Conservation (phyloP, 352 stramenopile genomes). For the Plasmopara viticola region DNA sequence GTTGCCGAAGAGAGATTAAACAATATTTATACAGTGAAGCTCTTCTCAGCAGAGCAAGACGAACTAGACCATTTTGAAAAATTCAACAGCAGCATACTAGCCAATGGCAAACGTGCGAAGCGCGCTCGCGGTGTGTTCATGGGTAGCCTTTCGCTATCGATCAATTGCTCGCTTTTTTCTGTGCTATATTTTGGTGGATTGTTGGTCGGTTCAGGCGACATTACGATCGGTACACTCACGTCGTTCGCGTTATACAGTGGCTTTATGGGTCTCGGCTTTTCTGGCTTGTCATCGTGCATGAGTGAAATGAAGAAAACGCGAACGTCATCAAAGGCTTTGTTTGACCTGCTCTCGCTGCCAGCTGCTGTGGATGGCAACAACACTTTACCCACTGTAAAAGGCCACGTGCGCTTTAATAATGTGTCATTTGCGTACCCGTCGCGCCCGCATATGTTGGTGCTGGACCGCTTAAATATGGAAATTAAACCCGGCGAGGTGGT, state of each 20-base stretch:
- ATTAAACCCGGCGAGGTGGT: slow-evolving; percentile 78
- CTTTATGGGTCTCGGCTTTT: slow-evolving; percentile 88
- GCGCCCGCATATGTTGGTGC: slow-evolving; percentile 57
- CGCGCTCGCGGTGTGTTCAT: slow-evolving; percentile 86
- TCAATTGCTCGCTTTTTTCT: slow-evolving; percentile 87
- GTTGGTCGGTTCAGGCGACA: slow-evolving; percentile 72
- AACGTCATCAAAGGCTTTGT: slow-evolving; percentile 68
- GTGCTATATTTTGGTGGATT: slow-evolving; percentile 89
- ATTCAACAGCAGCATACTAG: slow-evolving; percentile 60
- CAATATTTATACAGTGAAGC: slow-evolving; percentile 87
- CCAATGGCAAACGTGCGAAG: slow-evolving; percentile 64
- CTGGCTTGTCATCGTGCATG: slow-evolving; percentile 75
- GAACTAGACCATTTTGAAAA: slow-evolving; percentile 59
- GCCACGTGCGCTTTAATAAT: slow-evolving; percentile 68
- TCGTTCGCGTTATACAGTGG: slow-evolving; percentile 89
- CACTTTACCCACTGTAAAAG: slow-evolving; percentile 44
- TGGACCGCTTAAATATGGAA: slow-evolving; percentile 57
- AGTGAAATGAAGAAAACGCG: slow-evolving; percentile 71
- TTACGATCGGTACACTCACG: slow-evolving; percentile 87
- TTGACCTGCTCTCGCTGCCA: slow-evolving; percentile 53
- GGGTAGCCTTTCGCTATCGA: slow-evolving; percentile 79
- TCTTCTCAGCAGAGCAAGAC: slow-evolving; percentile 77
- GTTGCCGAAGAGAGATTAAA: slow-evolving; percentile 84
- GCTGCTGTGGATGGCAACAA: slow-evolving; percentile 31
- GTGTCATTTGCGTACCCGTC: slow-evolving; percentile 83